phyloP scores from a whole-genome alignment of 495 filamentous ascomycete species.

The Lophium mytilinum region DNA sequence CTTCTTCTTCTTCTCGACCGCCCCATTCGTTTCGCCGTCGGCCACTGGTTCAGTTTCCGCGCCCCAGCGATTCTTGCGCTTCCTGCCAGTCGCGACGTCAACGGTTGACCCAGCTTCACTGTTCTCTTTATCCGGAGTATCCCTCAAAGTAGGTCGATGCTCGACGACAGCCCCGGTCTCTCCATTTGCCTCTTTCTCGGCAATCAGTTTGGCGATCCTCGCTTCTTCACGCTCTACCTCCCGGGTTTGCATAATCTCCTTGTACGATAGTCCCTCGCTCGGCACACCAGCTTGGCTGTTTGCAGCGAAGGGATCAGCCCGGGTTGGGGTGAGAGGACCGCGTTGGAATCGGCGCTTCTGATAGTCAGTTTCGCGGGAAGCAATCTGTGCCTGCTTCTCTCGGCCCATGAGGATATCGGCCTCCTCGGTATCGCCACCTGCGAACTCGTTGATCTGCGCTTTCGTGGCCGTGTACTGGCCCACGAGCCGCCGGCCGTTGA shows the following conservation, averaged over 20 bases:
- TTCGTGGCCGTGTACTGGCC: slow-evolving; percentile 94
- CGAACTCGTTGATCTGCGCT: slow-evolving; percentile 90
- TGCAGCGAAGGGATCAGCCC: slow-evolving; percentile 80
- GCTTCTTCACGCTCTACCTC: slow-evolving; percentile 95
- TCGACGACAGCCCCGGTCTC: slow-evolving; percentile 37
- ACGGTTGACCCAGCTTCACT: slow-evolving; percentile 61
- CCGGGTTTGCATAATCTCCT: slow-evolving; percentile 81
- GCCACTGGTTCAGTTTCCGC: slow-evolving; percentile 45
- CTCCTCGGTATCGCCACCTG: slow-evolving; percentile 73
- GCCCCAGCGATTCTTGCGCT: slow-evolving; percentile 95
- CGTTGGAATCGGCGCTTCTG: slow-evolving; percentile 91
- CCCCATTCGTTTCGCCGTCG: slow-evolving; percentile 39
- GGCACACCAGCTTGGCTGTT: slow-evolving; percentile 60
- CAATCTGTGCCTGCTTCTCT: slow-evolving; percentile 83
- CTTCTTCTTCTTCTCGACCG: slow-evolving; percentile 54
- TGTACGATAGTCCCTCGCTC: slow-evolving; percentile 69
- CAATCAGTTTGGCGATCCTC: slow-evolving; percentile 70
- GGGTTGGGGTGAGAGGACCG: slow-evolving; percentile 69
- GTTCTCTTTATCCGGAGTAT: slow-evolving; percentile 54
- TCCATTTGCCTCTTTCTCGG: slow-evolving; percentile 59
- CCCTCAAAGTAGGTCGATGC: slow-evolving; percentile 22
- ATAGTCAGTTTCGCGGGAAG: slow-evolving; percentile 91
- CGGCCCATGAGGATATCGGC: slow-evolving; percentile 82
- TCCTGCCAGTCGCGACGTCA: slow-evolving; percentile 53
- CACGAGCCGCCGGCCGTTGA: slow-evolving; percentile 69